These are phyloP conservation scores for Marsdenia floribunda DNA, from an alignment of 257 asterid species.

Conservation along the genomic window DNA sequence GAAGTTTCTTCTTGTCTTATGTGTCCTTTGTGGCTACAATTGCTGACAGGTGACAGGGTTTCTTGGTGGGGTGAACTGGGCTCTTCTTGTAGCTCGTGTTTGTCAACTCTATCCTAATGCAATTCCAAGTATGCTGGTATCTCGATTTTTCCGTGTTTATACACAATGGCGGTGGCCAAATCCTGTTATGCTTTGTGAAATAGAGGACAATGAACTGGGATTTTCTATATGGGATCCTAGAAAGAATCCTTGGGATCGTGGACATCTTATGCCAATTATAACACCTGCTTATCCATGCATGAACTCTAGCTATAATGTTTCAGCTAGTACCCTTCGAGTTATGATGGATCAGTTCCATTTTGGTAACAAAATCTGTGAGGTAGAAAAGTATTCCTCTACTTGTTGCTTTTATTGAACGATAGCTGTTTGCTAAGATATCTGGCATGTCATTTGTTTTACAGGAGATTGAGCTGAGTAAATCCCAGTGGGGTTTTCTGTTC, in stretches of 20 bases:
- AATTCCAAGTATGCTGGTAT: constrained; percentile 85
- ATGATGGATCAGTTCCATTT: constrained; percentile 83
- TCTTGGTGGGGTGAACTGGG: constrained; percentile 99
- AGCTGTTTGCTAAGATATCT: constrained; percentile 3
- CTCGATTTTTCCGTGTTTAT: constrained; percentile 86
- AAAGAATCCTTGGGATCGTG: constrained; percentile 79
- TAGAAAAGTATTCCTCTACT: constrained; percentile 17
- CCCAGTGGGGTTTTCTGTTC: constrained; percentile 68
- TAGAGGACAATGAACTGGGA: constrained; percentile 83
- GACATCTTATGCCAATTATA: constrained; percentile 90
- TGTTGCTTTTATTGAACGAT: constrained; percentile 9
- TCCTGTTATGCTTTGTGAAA: constrained; percentile 90
- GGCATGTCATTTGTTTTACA: constrained; percentile 25
- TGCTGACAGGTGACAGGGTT: constrained; percentile 79
- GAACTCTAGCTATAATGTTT: constrained; percentile 97
- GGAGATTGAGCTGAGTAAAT: constrained; percentile 87
- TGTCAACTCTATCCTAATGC: constrained; percentile 96
- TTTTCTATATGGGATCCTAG: constrained; percentile 95
- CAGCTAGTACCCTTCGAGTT: constrained; percentile 87
- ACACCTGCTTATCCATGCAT: constrained; percentile 99
- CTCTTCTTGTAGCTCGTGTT: constrained; percentile 88
- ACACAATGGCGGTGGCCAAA: constrained; percentile 98
- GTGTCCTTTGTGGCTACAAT: not conserved
- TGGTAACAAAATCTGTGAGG: constrained; percentile 80
- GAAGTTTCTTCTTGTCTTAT: not conserved